Base-by-base conservation (phyloP, 1,139 yeast genomes). In the Taphrina deformans region DNA sequence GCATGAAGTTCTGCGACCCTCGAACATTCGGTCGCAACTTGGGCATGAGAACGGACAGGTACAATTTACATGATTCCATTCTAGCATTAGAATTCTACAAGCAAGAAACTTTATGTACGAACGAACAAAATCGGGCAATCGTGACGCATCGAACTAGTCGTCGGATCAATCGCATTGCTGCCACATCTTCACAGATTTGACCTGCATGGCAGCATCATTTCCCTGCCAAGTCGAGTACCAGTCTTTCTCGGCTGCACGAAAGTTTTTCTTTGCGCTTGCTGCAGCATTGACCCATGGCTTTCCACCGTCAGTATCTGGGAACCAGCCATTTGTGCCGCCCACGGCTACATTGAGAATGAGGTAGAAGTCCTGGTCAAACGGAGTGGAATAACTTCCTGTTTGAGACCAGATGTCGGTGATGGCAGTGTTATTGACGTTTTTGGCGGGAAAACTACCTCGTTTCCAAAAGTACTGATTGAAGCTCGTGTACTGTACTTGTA, bases 291-390 rank as follows among this genome's bases (percentile, higher is more conserved):
- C n/a, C 62, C 62, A 56, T 1, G 69, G 69, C 65, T 67, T 67
- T n/a, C n/a, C n/a, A 26, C 41, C 48, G 9, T 61, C 67, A 10
- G 45, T 56, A 31, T 46, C 56, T 21, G 62, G 55, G 48, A 67
- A 67, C 50, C 29, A 67, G 5, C 69, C 69, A 23, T 66, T 66
- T 12, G 66, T 65, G 35, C 69, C 68, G 23, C 69, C 69, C n/a
- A n/a, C n/a, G 3, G 68, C 69, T 16, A 67, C 69, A 51, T 67
- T 66, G 23, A 67, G n/a, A 18, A 65, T 66, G 40, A 67, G 38
- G 52, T 66, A 66, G 31, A 67, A 67, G 26, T 56, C 62, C 52
- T 66, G 44, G 59, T 67, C 69, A 24, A 67, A 67, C 9, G 69
- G 69, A 29, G 69, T 67, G 2, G 40, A 27, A 18, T 9, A 9